phyloP scores from a whole-genome alignment of 2,329 filamentous ascomycete genomes.

The Monosporascus sp. region DNA sequence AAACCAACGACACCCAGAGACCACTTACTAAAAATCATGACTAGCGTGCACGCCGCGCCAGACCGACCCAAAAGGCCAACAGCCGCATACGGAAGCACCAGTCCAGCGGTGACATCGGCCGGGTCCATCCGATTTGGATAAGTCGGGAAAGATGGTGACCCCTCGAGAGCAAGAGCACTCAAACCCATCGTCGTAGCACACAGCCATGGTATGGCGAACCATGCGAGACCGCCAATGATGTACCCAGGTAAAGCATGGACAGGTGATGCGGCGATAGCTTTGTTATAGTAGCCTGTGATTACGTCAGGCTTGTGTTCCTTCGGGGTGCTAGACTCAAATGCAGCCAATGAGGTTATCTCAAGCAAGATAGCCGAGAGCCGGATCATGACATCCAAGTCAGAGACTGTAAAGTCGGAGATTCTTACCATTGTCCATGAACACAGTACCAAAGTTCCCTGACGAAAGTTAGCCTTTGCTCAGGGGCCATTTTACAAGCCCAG shows the following conservation, averaged over 20 bases:
- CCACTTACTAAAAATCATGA: conserved; percentile 63
- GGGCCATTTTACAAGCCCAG: background rate
- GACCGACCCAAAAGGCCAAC: conserved; percentile 75
- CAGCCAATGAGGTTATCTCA: no score
- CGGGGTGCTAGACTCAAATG: no score
- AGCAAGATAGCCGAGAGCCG: no score
- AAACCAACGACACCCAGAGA: background rate
- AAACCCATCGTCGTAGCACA: conserved; percentile 83
- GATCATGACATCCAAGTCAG: background rate
- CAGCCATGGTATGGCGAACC: conserved; percentile 89
- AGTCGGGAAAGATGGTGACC: conserved; percentile 62
- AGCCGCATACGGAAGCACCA: conserved; percentile 80
- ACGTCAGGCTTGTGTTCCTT: background rate
- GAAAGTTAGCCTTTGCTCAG: conserved; percentile 22
- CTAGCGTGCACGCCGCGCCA: conserved; percentile 68
- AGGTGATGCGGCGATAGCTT: conserved; percentile 79
- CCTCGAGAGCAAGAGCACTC: conserved; percentile 71
- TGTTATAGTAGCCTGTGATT: conserved; percentile 77
- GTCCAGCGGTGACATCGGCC: conserved; percentile 70
- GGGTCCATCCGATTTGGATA: conserved; percentile 64
- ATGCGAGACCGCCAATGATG: conserved; percentile 74
- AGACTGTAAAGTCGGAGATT: conserved; percentile 26
- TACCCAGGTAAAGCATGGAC: conserved; percentile 82
- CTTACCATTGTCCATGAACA: conserved; percentile 45
- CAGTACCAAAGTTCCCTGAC: conserved; percentile 74